phyloP scores from a whole-genome alignment of 768 basidiomycete genomes.

The Sutorius australiensis region DNA sequence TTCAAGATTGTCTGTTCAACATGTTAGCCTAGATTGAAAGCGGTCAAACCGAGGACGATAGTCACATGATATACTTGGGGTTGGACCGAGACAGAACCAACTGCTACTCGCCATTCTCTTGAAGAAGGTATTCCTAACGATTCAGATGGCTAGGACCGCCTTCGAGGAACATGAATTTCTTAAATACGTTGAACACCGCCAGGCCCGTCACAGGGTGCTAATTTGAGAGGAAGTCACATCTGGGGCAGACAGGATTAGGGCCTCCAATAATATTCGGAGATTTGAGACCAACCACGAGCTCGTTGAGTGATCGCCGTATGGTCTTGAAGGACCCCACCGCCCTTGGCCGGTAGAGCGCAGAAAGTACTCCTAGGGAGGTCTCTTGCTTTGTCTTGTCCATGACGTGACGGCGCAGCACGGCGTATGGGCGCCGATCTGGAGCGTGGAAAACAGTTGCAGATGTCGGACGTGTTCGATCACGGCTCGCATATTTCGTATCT shows the following conservation, averaged over 20 bases:
- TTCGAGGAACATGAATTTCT: not conserved
- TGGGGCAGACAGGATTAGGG: not conserved
- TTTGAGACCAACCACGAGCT: not conserved
- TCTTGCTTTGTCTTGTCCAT: constrained; percentile 33
- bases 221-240: not conserved
- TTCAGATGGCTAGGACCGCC: not conserved
- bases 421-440: constrained; percentile 48
- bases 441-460: constrained; percentile 17
- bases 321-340: not conserved
- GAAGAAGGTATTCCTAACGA: not conserved
- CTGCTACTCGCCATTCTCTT: not conserved
- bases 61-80: not conserved
- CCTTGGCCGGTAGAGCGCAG: constrained; percentile 35
- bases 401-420: constrained; percentile 11
- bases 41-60: not conserved
- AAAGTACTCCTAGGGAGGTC: constrained; percentile 33
- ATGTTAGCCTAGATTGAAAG: constrained; percentile 1
- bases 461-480: constrained; percentile 19
- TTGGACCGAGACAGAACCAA: constrained; percentile 3
- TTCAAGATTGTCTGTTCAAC: not conserved
- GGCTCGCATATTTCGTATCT: constrained; percentile 43
- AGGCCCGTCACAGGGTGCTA: not conserved
- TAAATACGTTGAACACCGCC: not conserved
- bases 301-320: not conserved
- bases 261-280: not conserved